Evolutionary conservation across 2,329 filamentous ascomycete species (phyloP).

Genomic region (Calonectria pseudoreteaudii): DNA sequence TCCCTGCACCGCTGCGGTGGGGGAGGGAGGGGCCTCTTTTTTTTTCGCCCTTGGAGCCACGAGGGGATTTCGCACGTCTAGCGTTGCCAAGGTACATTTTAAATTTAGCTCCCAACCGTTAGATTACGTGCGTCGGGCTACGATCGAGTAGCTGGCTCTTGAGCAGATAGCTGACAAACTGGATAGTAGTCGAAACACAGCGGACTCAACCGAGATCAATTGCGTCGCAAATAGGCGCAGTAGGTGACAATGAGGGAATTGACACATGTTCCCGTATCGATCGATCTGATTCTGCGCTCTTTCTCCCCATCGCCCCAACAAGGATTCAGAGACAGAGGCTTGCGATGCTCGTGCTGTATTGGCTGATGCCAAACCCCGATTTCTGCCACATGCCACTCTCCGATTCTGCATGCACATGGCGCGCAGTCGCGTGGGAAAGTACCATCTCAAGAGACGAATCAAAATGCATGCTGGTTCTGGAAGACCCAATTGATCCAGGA

Average conservation of each 20-base stretch:
- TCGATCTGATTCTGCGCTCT: neutral
- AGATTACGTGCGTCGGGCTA: conserved; percentile 4
- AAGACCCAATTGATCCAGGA: neutral
- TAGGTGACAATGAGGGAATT: neutral
- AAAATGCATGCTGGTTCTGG: neutral
- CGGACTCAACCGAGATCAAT: neutral
- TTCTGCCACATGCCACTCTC: conserved; percentile 2
- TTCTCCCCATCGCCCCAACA: neutral
- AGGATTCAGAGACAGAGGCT: conserved; percentile 14
- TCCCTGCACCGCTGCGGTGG: neutral
- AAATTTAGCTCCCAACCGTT: conserved; percentile 13
- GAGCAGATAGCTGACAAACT: neutral
- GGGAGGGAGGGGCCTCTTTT: conserved; percentile 4
- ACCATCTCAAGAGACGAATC: neutral
- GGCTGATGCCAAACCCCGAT: neutral
- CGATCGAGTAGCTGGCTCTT: neutral
- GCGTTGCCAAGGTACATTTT: conserved; percentile 11
- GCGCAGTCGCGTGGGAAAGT: neutral
- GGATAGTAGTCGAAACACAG: neutral
- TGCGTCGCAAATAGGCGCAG: neutral
- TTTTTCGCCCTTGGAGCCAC: neutral
- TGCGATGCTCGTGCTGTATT: neutral
- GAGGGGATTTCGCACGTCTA: conserved; percentile 7
- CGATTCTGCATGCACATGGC: neutral
- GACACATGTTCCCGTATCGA: neutral